phyloP scores from a whole-genome alignment of 2,329 filamentous ascomycete species.

The Claviceps citrina region DNA sequence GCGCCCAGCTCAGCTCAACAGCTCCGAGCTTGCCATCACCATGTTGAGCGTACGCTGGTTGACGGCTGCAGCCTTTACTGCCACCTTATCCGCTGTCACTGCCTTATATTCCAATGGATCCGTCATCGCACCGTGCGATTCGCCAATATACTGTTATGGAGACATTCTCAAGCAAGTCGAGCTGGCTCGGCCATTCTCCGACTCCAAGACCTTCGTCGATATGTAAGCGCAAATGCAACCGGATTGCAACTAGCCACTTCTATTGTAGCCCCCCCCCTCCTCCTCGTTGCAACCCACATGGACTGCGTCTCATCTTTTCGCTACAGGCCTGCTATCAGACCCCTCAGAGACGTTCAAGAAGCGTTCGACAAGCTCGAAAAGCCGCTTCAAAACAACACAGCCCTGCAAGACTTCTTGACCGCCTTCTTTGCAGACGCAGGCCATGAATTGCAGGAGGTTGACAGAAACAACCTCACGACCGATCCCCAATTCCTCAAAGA shows the following conservation, averaged over 20 bases:
- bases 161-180: slow-evolving; percentile 47
- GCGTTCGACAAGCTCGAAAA: slow-evolving; percentile 44
- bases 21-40: not conserved
- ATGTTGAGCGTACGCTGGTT: slow-evolving; percentile 15
- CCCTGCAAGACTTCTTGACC: slow-evolving; percentile 44
- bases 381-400: slow-evolving; percentile 48
- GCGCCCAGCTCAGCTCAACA: too few species aligned
- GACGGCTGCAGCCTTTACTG: slow-evolving; percentile 13
- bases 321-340: slow-evolving; percentile 40
- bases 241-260: too few species aligned
- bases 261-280: too few species aligned
- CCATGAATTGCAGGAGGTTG: slow-evolving; percentile 42
- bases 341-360: slow-evolving; percentile 43
- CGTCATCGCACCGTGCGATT: slow-evolving; percentile 49
- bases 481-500: slow-evolving; percentile 42
- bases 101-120: slow-evolving; percentile 46
- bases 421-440: slow-evolving; percentile 49
- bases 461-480: slow-evolving; percentile 34
- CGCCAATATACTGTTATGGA: slow-evolving; percentile 51
- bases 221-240: slow-evolving; percentile 34
- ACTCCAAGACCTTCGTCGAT: slow-evolving; percentile 59
- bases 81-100: slow-evolving; percentile 15
- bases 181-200: slow-evolving; percentile 45
- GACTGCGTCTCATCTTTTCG: not conserved
- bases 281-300: not conserved